Evolutionary conservation across 2,329 filamentous ascomycete species (phyloP).

Genomic region (Pseudogymnoascus pannorum): DNA sequence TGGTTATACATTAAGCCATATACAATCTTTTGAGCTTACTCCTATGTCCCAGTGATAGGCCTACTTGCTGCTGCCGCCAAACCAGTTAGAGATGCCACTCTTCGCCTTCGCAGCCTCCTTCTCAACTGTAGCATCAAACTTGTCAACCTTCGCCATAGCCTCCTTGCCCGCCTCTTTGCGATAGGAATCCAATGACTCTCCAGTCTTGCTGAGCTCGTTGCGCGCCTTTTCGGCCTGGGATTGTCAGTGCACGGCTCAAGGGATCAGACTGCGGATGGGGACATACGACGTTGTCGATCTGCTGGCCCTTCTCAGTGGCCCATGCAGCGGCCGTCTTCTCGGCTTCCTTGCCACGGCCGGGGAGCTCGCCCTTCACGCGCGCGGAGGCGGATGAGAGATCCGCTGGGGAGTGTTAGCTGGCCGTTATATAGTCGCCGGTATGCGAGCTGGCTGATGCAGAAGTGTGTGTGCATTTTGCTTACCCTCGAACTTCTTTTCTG

Average conservation of each 20-base stretch:
- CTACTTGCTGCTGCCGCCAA: constrained; percentile 46
- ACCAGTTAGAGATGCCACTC: constrained; percentile 78
- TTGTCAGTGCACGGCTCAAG: background rate
- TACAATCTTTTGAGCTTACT: background rate
- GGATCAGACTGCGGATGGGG: background rate
- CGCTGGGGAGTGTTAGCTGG: constrained; percentile 42
- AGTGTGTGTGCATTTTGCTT: constrained; percentile 29
- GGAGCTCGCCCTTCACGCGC: constrained; percentile 58
- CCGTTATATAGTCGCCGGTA: background rate
- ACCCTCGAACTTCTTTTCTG: constrained; percentile 86
- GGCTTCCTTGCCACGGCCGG: constrained; percentile 52
- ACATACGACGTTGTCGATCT: constrained; percentile 64
- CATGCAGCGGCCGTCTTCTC: constrained; percentile 58
- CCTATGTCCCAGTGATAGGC: background rate
- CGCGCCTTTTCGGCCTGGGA: constrained; percentile 55
- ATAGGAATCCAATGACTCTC: constrained; percentile 51
- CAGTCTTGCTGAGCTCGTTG: constrained; percentile 52
- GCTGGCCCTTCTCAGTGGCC: constrained; percentile 54
- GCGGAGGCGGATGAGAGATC: constrained; percentile 65
- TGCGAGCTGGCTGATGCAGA: background rate
- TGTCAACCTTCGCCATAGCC: constrained; percentile 66
- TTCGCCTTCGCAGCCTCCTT: constrained; percentile 74
- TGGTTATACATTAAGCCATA: background rate
- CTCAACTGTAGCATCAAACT: constrained; percentile 77
- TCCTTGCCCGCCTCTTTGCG: constrained; percentile 57